Base-by-base conservation (phyloP, 1,284 basidiomycete species). In the Cryptococcus maquisensis region DNA sequence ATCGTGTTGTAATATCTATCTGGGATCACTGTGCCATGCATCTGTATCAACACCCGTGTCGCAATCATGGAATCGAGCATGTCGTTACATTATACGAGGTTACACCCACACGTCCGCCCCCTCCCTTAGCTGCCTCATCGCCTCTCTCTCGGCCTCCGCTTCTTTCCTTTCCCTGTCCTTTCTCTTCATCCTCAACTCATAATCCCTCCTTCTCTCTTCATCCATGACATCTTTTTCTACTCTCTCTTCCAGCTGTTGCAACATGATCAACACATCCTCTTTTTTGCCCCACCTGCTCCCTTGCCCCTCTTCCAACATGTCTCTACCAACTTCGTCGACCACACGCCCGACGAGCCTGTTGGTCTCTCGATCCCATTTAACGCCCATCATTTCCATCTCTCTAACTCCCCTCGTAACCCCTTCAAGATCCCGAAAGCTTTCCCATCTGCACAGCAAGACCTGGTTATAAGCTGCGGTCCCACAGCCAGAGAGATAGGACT, bases 391-490 rank as follows among this genome's bases (percentile, higher is more conserved):
- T 21, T 78, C 74, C 91, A 94, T 94, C 74, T 94, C 91, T 56
- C 84, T 81, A 5, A 92, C 75, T 16, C 85, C 83, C 23, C 82
- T 81, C 50, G 81, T 81, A 0, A 91, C 85, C 18, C 86, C 87
- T 44, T 81, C 80, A 35, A 92, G 75, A 74, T 94, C 88, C 16
- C 82, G 81, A 79, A 92, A 91, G 56, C 80, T 83, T n/a, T 77
- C 75, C 90, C 91, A 94, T 28, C 83, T 83, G 12, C 86, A 88
- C 61, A 82, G 78, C 40, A 94, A 81, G 32, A 91, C 80, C 73
- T 93, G 88, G 72, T 92, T 91, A 75, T 93, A 94, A 1, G 85
- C 87, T 4, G 80, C 80, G 0, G 89, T 87, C 5, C 87, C 86
- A 72, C 91, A 94, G 3, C 90, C 90, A 65, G 87, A 86, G 24